Evolutionary conservation across 495 filamentous ascomycete species (phyloP).

Genomic region (Ramalina intermedia): DNA sequence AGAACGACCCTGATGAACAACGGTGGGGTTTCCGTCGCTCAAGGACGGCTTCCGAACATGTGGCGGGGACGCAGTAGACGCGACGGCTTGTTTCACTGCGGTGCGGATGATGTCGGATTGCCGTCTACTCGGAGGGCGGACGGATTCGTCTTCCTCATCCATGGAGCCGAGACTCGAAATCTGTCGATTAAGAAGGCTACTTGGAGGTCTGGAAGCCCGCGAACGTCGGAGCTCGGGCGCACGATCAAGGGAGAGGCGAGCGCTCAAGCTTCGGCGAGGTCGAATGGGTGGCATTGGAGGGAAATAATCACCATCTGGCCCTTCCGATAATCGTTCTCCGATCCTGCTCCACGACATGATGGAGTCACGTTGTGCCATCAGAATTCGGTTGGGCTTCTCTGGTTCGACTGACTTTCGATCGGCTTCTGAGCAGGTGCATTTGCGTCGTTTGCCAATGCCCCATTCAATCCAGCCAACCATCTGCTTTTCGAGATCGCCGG

Average conservation of each 20-base stretch:
- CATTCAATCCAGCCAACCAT: conserved; percentile 12
- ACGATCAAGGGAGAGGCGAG: background rate
- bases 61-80: background rate
- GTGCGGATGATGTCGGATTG: conserved; percentile 4
- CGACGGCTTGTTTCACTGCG: background rate
- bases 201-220: background rate
- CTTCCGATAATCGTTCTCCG: background rate
- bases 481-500: conserved; percentile 10
- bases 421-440: conserved; percentile 6
- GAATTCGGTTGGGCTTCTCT: background rate
- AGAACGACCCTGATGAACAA: background rate
- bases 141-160: background rate
- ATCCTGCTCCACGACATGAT: conserved; percentile 4
- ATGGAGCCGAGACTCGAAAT: background rate
- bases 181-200: background rate
- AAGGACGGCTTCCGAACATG: background rate
- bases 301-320: background rate
- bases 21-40: background rate
- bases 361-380: conserved; percentile 2
- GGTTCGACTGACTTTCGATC: background rate
- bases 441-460: conserved; percentile 5
- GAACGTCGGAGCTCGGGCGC: background rate
- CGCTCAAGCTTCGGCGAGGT: background rate
- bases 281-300: background rate
- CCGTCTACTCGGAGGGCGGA: background rate